Conservation (phyloP, 2,329 filamentous ascomycete species). For the Scedosporium aurantiacum region DNA sequence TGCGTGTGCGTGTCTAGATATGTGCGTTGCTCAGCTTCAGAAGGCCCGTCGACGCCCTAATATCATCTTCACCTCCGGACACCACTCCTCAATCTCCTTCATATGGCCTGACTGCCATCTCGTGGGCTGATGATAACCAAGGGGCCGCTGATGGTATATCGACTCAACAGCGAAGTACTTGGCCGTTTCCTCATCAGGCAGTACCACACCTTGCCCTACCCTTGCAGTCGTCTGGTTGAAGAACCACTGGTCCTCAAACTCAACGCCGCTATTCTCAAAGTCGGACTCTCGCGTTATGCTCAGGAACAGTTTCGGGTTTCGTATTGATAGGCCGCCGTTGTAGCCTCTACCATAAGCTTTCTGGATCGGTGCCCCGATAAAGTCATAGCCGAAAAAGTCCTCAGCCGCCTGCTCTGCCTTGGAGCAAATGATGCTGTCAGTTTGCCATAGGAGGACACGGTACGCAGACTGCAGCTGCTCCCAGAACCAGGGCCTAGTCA, state of each 20-base stretch:
- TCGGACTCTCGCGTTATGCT: constrained; percentile 12
- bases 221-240: constrained; percentile 16
- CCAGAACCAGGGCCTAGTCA: constrained; percentile 25
- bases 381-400: constrained; percentile 24
- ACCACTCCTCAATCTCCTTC: background rate
- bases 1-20: too few relatives aligned
- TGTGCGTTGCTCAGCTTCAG: background rate
- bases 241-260: constrained; percentile 22
- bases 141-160: background rate
- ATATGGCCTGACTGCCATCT: background rate
- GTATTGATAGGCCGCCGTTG: constrained; percentile 22
- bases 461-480: constrained; percentile 21
- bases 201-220: constrained; percentile 8
- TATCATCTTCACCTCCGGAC: background rate
- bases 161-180: constrained; percentile 18
- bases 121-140: background rate
- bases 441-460: constrained; percentile 27
- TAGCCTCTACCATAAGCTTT: constrained; percentile 14
- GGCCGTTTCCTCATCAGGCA: constrained; percentile 17
- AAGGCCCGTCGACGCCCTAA: background rate
- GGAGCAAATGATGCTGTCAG: constrained; percentile 25
- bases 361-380: constrained; percentile 20
- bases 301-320: constrained; percentile 17
- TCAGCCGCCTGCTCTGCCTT: constrained; percentile 18
- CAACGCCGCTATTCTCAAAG: constrained; percentile 11